A percentile compares a stretch with the other conserved stretches of the same genome.
phyloP scores from a whole-genome alignment of 1,284 basidiomycete species.

The Boletus hoseneyae region DNA sequence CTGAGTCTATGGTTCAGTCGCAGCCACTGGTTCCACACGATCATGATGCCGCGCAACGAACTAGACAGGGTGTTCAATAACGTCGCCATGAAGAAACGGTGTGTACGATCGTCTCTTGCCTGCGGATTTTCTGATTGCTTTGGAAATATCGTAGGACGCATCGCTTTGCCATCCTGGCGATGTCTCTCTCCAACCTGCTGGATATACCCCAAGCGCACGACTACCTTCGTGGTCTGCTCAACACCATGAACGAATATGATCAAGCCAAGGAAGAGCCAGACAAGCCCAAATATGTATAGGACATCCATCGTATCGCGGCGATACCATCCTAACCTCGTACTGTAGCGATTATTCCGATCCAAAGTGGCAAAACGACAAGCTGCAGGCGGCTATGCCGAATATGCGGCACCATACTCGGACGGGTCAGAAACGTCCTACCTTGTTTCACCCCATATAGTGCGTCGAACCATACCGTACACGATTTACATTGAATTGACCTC shows the following conservation, averaged over 20 bases:
- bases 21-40: conserved; percentile 87
- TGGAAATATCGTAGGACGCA: conserved; percentile 50
- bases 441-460: conserved; percentile 69
- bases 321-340: conserved; percentile 5
- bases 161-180: conserved; percentile 77
- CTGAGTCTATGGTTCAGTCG: conserved; percentile 42
- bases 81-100: conserved; percentile 74
- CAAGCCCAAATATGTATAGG: conserved; percentile 68
- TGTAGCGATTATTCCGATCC: conserved; percentile 57
- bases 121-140: not conserved
- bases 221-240: conserved; percentile 68
- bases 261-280: conserved; percentile 77
- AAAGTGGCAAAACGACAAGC: conserved; percentile 51
- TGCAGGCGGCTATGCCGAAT: conserved; percentile 54
- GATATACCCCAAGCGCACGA: conserved; percentile 78
- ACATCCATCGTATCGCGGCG: conserved; percentile 6
- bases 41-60: conserved; percentile 69
- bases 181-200: conserved; percentile 78
- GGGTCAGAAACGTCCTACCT: conserved; percentile 67
- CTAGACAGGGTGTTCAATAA: conserved; percentile 75
- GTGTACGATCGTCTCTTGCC: conserved; percentile 18
- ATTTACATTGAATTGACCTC: conserved; percentile 1
- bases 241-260: conserved; percentile 75
- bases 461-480: conserved; percentile 22
- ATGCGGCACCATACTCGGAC: conserved; percentile 57